phyloP scores from a whole-genome alignment of 129 eudicot genomes.

The Pseudognaphalium luteoalbum region DNA sequence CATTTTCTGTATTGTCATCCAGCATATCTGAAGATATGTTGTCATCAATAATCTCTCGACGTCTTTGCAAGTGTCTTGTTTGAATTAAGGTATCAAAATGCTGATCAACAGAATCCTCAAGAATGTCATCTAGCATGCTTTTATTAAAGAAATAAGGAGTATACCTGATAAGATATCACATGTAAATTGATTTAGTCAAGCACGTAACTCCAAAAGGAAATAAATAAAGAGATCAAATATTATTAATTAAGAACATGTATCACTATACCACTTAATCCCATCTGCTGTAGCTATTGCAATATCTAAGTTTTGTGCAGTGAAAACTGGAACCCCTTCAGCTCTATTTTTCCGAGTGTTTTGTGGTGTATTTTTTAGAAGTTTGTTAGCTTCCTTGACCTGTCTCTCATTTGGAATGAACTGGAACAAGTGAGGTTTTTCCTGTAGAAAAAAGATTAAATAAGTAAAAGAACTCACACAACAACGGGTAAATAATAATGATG shows the following conservation, averaged over 20 bases:
- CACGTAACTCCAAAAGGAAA: neutral
- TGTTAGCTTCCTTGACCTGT: slow-evolving; percentile 92
- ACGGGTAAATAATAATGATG: neutral
- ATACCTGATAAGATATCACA: slow-evolving; percentile 53
- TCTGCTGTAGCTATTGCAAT: slow-evolving; percentile 81
- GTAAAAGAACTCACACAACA: neutral
- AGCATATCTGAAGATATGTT: slow-evolving; percentile 54
- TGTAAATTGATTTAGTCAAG: slow-evolving; percentile 4
- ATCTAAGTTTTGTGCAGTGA: slow-evolving; percentile 85
- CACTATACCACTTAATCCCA: slow-evolving; percentile 80
- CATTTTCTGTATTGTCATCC: slow-evolving; percentile 78
- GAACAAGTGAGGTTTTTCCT: slow-evolving; percentile 84
- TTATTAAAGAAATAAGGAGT: slow-evolving; percentile 94
- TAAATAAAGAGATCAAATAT: neutral
- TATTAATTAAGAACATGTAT: neutral
- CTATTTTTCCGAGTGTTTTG: slow-evolving; percentile 40
- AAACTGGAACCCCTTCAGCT: slow-evolving; percentile 94
- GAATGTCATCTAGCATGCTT: slow-evolving; percentile 80
- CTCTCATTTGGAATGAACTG: slow-evolving; percentile 85
- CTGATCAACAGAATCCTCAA: slow-evolving; percentile 89
- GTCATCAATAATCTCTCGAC: slow-evolving; percentile 73
- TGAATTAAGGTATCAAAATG: slow-evolving; percentile 76
- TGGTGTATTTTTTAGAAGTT: slow-evolving; percentile 62
- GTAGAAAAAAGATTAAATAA: slow-evolving; percentile 17
- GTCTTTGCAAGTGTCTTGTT: slow-evolving; percentile 70